Percentiles rank a stretch among this genome's conserved stretches.
These are phyloP conservation scores for Marasmius fiardii DNA, from an alignment of 1,284 basidiomycete genomes.

Conservation along the genomic window DNA sequence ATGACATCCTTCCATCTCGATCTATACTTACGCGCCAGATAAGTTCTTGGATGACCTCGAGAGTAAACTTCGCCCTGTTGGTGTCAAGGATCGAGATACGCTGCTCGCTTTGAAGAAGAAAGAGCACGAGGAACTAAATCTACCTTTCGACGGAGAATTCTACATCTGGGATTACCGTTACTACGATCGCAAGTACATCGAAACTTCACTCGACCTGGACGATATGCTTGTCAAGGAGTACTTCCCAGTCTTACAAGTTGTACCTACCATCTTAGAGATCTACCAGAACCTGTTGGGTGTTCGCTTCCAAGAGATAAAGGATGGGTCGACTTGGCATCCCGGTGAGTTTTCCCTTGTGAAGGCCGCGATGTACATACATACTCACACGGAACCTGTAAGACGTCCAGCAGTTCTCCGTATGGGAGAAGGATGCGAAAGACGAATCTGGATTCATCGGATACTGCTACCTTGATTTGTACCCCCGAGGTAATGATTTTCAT, in stretches of 20 bases:
- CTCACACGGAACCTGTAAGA: constrained; percentile 37
- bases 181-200: constrained; percentile 71
- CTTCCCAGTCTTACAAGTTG: constrained; percentile 79
- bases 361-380: background rate
- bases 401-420: constrained; percentile 77
- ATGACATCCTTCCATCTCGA: background rate
- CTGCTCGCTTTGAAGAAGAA: constrained; percentile 72
- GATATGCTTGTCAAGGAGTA: constrained; percentile 80
- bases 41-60: constrained; percentile 73
- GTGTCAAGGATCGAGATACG: constrained; percentile 56
- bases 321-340: constrained; percentile 65
- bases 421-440: constrained; percentile 72
- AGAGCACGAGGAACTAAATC: constrained; percentile 56
- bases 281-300: constrained; percentile 80
- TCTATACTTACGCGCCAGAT: background rate
- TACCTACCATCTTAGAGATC: constrained; percentile 75
- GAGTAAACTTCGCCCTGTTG: constrained; percentile 70
- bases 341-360: constrained; percentile 38
- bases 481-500: constrained; percentile 50
- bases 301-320: constrained; percentile 62
- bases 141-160: constrained; percentile 66
- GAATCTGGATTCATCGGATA: constrained; percentile 73
- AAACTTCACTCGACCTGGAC: constrained; percentile 65
- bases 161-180: constrained; percentile 71
- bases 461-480: constrained; percentile 86